Conservation (phyloP, 257 asterid genomes). For the Solanum dulcamara region DNA sequence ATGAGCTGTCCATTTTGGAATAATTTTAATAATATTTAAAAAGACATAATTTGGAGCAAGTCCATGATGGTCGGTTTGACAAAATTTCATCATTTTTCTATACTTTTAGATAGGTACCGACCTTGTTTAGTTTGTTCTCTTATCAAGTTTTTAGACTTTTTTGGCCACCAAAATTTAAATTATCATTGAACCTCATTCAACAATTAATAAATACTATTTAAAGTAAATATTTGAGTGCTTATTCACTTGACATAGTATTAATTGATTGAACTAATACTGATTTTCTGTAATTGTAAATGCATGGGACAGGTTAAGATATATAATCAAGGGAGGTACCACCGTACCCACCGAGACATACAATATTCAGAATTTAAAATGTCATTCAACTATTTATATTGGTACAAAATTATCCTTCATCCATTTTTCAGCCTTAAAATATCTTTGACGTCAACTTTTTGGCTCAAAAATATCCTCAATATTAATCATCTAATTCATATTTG, state of each 20-base stretch:
- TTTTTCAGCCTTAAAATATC: too few species aligned
- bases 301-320: not conserved
- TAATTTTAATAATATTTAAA: not conserved
- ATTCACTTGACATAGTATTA: not conserved
- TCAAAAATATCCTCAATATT: too few species aligned
- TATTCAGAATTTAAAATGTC: too few species aligned
- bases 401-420: too few species aligned
- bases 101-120: not conserved
- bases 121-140: not conserved
- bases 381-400: too few species aligned
- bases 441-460: too few species aligned
- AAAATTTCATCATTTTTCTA: not conserved
- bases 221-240: not conserved
- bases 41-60: conserved; percentile 4
- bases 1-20: conserved; percentile 5
- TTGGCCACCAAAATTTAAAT: conserved; percentile 3
- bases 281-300: not conserved
- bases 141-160: not conserved
- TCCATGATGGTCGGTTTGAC: conserved; percentile 53
- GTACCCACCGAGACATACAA: too few species aligned
- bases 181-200: not conserved
- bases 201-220: not conserved
- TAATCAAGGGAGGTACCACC: not conserved
- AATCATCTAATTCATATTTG: too few species aligned
- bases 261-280: not conserved